Evolutionary conservation across 2,329 filamentous ascomycete species (phyloP), one percentile per base, ranked within the genome.

Genomic region (Fusarium sp.): DNA sequence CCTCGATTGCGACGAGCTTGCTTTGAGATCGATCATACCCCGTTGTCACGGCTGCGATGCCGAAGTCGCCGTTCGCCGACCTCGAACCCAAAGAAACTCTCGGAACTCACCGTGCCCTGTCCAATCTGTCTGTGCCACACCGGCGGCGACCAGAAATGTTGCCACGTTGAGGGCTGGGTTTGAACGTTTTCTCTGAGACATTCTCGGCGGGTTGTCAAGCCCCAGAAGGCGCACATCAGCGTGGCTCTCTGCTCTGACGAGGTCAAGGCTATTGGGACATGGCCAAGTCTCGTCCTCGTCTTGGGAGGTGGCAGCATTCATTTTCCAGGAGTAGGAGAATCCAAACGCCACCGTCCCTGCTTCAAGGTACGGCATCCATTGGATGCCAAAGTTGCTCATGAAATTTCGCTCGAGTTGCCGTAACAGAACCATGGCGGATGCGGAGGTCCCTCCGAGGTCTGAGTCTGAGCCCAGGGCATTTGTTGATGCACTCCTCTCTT

Each of bases 261-360:
- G 70, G 62, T 52, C 66, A 52, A 56, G 56, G 60, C 60, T 64
- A 68, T 66, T 54, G 64, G 56, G 63, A 66, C 54, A 58, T 69
- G 61, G 54, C 40, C 33, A 58, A 69, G 63, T 68, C 61, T 75
- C 47, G 63, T 54, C 59, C 33, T 38, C 52, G 63, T 45, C 59
- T 38, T 38, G 52, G 54, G 37, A 63, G 57, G 54, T 58, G 57
- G 64, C 59, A 70, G 62, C 30, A 68, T 62, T 65, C 52, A 35
- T 69, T 57, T 59, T 45, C 59, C 43, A 56, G 62, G 66, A 72
- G 64, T 45, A 66, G 27, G 65, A 59, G 59, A 78, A 78, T 69
- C 52, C 43, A 78, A 64, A 78, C 76, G 76, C 76, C 76, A 78
- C 76, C 50, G 61, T 70, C 56, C 59, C 68, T 66, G 60, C 62